Evolutionary conservation across 2,329 filamentous ascomycete genomes (phyloP).

Genomic region (Claviceps africana): DNA sequence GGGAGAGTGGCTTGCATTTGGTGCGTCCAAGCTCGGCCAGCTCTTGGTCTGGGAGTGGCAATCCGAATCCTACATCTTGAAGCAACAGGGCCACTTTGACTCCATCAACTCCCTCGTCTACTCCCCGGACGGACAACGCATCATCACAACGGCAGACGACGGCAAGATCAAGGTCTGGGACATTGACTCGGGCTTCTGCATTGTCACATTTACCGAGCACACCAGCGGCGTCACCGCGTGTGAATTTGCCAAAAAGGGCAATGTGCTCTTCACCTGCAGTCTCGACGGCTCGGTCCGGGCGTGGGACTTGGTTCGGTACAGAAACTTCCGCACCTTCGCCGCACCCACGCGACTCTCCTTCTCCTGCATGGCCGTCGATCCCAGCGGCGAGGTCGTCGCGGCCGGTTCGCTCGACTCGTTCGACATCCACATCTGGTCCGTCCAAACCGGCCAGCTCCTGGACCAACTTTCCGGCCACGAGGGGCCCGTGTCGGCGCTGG

Average conservation of each 20-base stretch:
- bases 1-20: slow-evolving; percentile 95
- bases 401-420: slow-evolving; percentile 93
- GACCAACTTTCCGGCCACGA: slow-evolving; percentile 87
- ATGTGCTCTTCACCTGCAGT: slow-evolving; percentile 89
- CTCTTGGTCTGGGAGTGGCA: slow-evolving; percentile 99
- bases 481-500: slow-evolving; percentile 75
- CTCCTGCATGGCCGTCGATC: slow-evolving; percentile 89
- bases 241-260: slow-evolving; percentile 89
- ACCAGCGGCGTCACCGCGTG: slow-evolving; percentile 87
- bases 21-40: slow-evolving; percentile 86
- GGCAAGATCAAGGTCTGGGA: slow-evolving; percentile 99
- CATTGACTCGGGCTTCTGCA: slow-evolving; percentile 87
- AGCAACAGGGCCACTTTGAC: slow-evolving; percentile 95
- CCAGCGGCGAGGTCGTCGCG: slow-evolving; percentile 89
- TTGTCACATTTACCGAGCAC: slow-evolving; percentile 96
- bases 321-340: slow-evolving; percentile 95
- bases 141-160: slow-evolving; percentile 89
- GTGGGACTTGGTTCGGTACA: slow-evolving; percentile 90
- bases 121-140: slow-evolving; percentile 81
- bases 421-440: slow-evolving; percentile 96
- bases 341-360: slow-evolving; percentile 85
- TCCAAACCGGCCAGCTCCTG: slow-evolving; percentile 89
- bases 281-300: slow-evolving; percentile 87
- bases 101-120: slow-evolving; percentile 89
- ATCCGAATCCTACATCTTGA: slow-evolving; percentile 95